These are phyloP conservation scores for Phytophthora ramorum DNA, from an alignment of 352 stramenopile genomes.

Conservation along the genomic window DNA sequence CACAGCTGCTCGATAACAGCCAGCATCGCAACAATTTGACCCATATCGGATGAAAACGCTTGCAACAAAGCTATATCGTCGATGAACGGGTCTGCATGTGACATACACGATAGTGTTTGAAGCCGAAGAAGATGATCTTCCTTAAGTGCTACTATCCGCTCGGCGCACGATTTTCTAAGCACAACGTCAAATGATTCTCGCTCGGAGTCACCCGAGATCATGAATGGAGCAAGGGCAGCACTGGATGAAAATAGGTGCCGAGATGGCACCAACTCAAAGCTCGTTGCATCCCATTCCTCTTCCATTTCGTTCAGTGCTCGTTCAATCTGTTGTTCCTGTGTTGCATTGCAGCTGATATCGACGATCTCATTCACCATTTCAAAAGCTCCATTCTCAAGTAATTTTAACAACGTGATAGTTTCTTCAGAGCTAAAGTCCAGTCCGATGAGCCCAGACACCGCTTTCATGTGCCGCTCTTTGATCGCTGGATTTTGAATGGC, in stretches of 20 bases:
- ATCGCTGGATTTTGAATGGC: constrained; percentile 75
- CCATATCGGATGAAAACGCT: constrained; percentile 51
- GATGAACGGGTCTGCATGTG: constrained; percentile 52
- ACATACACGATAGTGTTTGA: constrained; percentile 56
- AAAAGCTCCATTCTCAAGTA: constrained; percentile 74
- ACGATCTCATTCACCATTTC: constrained; percentile 58
- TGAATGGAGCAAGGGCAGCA: constrained; percentile 10
- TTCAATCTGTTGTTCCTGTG: constrained; percentile 72
- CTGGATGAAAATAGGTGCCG: constrained; percentile 13
- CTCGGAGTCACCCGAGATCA: neutral
- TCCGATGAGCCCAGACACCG: constrained; percentile 54
- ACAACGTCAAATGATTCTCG: constrained; percentile 18
- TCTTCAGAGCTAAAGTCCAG: constrained; percentile 63
- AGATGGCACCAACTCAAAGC: constrained; percentile 53
- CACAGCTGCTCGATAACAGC: constrained; percentile 51
- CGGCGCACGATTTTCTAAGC: constrained; percentile 47
- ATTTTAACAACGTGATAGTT: constrained; percentile 68
- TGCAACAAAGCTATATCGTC: constrained; percentile 57
- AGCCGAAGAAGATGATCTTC: constrained; percentile 70
- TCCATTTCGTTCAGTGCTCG: constrained; percentile 51
- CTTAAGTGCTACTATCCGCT: constrained; percentile 54
- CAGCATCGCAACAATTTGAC: constrained; percentile 49
- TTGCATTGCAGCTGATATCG: constrained; percentile 72
- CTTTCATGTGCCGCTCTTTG: constrained; percentile 69
- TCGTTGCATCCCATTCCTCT: constrained; percentile 53